These are phyloP conservation scores for Ceratobasidium sp. DNA, from an alignment of 1,284 basidiomycete species.

Conservation along the genomic window DNA sequence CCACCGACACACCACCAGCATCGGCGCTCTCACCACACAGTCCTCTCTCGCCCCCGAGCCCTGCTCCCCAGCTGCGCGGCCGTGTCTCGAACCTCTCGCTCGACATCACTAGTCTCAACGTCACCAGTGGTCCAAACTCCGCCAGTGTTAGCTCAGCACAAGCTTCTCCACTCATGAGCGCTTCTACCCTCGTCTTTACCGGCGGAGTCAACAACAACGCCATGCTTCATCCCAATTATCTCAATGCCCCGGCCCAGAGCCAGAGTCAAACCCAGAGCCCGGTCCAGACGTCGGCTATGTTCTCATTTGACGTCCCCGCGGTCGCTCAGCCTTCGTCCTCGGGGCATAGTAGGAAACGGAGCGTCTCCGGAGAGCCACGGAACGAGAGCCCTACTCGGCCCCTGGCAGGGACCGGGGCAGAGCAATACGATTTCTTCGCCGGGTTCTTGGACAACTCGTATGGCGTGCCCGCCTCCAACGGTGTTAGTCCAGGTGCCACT, in stretches of 20 bases:
- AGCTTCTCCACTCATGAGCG: conserved; percentile 38
- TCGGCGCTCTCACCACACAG: conserved; percentile 33
- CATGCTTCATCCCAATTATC: conserved; percentile 34
- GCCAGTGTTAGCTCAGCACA: conserved; percentile 34
- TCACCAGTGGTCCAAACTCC: conserved; percentile 31
- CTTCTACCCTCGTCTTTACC: conserved; percentile 28
- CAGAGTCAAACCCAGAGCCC: conserved; percentile 36
- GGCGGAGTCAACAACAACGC: conserved; percentile 17
- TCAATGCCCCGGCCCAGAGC: conserved; percentile 23
- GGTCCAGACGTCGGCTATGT: conserved; percentile 1
- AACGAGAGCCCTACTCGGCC: conserved; percentile 37
- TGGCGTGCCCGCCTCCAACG: conserved; percentile 19
- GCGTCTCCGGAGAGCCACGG: conserved; percentile 31
- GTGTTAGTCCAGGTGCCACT: conserved; percentile 30
- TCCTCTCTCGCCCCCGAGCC: conserved; percentile 26
- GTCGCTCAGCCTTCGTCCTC: conserved; percentile 6
- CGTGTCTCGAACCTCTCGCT: conserved; percentile 29
- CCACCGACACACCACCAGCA: conserved; percentile 19
- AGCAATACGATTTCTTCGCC: conserved; percentile 22
- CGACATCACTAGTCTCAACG: conserved; percentile 30
- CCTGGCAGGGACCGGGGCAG: conserved; percentile 2
- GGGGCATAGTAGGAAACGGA: conserved; percentile 30
- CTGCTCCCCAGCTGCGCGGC: conserved; percentile 31
- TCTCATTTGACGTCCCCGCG: conserved; percentile 9
- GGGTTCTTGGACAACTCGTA: conserved; percentile 19